phyloP scores from a whole-genome alignment of 805 yeast species.

The Zygoascus tannicola region DNA sequence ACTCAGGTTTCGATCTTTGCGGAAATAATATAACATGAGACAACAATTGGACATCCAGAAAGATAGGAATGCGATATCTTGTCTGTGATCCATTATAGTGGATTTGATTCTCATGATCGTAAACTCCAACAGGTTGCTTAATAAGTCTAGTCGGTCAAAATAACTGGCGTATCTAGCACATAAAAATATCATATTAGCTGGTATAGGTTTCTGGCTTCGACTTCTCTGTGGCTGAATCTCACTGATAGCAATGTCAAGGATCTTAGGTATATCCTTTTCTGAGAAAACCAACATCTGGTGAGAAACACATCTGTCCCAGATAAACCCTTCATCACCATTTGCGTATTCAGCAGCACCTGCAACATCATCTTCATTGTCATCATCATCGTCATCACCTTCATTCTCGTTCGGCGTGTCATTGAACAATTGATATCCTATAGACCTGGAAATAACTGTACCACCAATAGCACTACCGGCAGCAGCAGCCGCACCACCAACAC shows the following conservation, averaged over 20 bases:
- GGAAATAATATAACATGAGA: slow-evolving; percentile 66
- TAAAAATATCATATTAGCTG: slow-evolving; percentile 35
- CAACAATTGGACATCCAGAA: slow-evolving; percentile 84
- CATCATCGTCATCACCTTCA: slow-evolving; percentile 15
- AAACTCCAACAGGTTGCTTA: slow-evolving; percentile 26
- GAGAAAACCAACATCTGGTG: slow-evolving; percentile 33
- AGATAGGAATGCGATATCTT: slow-evolving; percentile 39
- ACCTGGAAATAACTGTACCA: neutral
- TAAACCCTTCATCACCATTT: slow-evolving; percentile 22
- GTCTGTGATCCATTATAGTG: slow-evolving; percentile 24
- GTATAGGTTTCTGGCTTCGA: slow-evolving; percentile 30
- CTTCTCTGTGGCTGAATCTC: slow-evolving; percentile 30
- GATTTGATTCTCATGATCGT: slow-evolving; percentile 27
- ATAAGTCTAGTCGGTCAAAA: slow-evolving; percentile 25
- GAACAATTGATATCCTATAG: slow-evolving; percentile 7
- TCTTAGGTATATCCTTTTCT: slow-evolving; percentile 28
- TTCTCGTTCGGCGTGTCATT: slow-evolving; percentile 12
- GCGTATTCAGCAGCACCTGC: slow-evolving; percentile 11
- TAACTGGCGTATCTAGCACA: slow-evolving; percentile 33
- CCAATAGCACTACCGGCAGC: neutral
- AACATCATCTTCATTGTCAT: slow-evolving; percentile 12
- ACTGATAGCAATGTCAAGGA: slow-evolving; percentile 31
- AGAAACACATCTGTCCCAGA: slow-evolving; percentile 33
- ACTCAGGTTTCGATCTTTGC: slow-evolving; percentile 46
- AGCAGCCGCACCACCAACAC: neutral